A percentile compares a stretch with the other conserved stretches of the same genome.
Evolutionary conservation across 495 filamentous ascomycete genomes (phyloP).

Genomic region (Penicillium canescens): DNA sequence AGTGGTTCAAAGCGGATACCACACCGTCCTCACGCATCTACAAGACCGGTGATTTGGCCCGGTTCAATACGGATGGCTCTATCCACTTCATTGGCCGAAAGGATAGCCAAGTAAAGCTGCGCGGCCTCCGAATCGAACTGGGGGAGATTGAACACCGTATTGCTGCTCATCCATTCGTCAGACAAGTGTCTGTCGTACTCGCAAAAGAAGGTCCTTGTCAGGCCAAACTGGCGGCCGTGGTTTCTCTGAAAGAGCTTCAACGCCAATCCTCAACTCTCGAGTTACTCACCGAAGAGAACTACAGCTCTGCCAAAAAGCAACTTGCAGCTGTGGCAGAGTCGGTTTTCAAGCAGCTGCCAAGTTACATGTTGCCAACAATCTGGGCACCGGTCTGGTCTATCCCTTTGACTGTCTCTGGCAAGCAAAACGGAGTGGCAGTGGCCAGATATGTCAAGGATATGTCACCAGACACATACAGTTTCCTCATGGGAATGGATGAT

Average conservation of each 20-base stretch:
- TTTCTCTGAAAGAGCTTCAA: neutral
- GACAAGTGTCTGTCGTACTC: neutral
- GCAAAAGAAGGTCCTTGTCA: neutral
- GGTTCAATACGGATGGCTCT: neutral
- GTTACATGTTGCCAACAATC: neutral
- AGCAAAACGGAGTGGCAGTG: neutral
- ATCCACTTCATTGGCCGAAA: slow-evolving; percentile 28
- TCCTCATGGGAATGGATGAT: neutral
- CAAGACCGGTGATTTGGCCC: slow-evolving; percentile 3
- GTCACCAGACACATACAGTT: neutral
- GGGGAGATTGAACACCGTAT: neutral
- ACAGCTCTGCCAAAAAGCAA: neutral
- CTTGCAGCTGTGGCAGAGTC: neutral
- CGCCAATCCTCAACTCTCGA: neutral
- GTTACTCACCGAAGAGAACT: neutral
- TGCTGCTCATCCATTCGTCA: neutral
- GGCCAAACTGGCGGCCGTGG: neutral
- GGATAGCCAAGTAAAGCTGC: slow-evolving; percentile 24
- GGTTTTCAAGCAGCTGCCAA: neutral
- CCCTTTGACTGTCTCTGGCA: neutral
- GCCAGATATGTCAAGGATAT: neutral
- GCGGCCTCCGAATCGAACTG: slow-evolving; percentile 2
- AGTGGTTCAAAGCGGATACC: neutral
- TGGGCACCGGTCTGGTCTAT: neutral
- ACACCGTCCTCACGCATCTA: neutral